Evolutionary conservation across 371 early-diverging fungal genomes (phyloP), one percentile per base, ranked within the genome.

Genomic region (Scutellospora calospora): DNA sequence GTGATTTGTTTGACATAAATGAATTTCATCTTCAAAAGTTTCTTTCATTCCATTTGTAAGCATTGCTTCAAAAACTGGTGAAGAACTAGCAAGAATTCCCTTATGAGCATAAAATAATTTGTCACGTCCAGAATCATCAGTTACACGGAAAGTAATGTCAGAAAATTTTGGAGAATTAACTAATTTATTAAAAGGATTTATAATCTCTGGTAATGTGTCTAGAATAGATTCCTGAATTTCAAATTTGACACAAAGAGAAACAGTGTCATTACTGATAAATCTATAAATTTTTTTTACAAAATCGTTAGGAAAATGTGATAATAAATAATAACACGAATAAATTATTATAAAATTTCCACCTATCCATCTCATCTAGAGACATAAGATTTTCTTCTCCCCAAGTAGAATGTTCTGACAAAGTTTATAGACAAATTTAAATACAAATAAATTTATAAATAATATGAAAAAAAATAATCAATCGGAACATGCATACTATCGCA

Each of bases 21-120:
- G 83, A 5, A 91, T 88, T 20, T 87, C 85, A 25, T 83, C 79
- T 60, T 91, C 89, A 51, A 76, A 88, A 0, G 90, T 87, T 74
- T 91, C 91, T 18, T 87, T 88, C 91, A 91, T 90, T 31, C 91
- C 91, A 76, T 89, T 91, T 35, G 89, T 87, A 59, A 91, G 88
- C 80, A 91, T 83, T 35, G 88, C 87, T 51, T 88, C 84, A 54
- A 91, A 91, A 78, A 87, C 89, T 5, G 90, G 85, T 18, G 91
- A 91, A 11, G 87, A 82, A 9, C 87, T 85, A 38, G 88, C 87
- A 35, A 91, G 78, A 5, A 90, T 87, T 5, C 85, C 88, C 75
- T 88, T 87, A 76, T 90, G 91, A 6, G 88, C 90, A 72, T 87
- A 84, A 79, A 89, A 88, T 20, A 84, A 51, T n/a, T 84, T 83